phyloP scores from a whole-genome alignment of 257 asterid species.

The Solanum tarapatanum region DNA sequence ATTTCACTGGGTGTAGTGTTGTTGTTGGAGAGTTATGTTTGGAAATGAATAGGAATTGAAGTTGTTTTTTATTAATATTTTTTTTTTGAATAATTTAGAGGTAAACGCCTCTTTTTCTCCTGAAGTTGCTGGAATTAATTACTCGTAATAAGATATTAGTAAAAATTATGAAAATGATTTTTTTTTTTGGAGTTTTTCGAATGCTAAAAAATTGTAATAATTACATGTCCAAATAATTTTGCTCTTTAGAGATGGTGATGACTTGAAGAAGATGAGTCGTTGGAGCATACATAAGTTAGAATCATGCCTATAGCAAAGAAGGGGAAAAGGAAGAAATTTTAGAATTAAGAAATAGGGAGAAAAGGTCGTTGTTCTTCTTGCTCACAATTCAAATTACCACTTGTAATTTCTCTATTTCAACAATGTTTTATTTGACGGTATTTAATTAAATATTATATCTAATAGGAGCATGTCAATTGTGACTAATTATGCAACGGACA shows the following conservation, averaged over 20 bases:
- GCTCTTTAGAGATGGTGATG: not conserved
- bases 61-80: not conserved
- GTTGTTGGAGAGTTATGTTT: not conserved
- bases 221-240: not conserved
- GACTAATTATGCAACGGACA: not conserved
- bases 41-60: not conserved
- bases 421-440: not conserved
- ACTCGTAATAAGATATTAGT: not conserved
- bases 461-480: not conserved
- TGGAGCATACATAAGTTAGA: not conserved
- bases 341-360: not conserved
- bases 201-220: not conserved
- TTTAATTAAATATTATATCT: not conserved
- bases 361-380: not conserved
- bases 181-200: not conserved
- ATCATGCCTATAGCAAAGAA: not conserved
- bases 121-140: not conserved
- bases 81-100: not conserved
- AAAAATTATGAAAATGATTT: not conserved
- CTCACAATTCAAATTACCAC: not conserved
- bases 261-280: not conserved
- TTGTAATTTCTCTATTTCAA: not conserved
- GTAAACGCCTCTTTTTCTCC: not conserved
- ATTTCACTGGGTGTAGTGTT: not conserved
- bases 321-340: too few relatives aligned